A percentile compares a stretch with the other conserved stretches of the same genome.
phyloP scores from a whole-genome alignment of 352 stramenopile genomes.

The Phytopythium oedochilum region DNA sequence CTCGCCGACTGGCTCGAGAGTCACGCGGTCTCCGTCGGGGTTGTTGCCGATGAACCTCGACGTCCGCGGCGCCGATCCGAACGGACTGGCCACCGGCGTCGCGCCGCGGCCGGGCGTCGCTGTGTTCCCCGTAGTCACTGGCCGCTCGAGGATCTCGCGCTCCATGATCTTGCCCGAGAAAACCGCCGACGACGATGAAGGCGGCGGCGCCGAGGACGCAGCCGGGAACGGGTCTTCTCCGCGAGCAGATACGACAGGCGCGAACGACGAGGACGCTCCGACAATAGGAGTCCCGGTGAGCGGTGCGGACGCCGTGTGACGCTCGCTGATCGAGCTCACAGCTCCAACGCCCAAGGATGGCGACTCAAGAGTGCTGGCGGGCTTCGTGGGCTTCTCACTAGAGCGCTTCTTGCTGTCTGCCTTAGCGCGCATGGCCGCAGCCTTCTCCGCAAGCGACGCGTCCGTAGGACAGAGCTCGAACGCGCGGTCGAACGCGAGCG shows the following conservation, averaged over 20 bases:
- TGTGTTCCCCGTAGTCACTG: neutral
- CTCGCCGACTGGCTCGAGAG: slow-evolving; percentile 70
- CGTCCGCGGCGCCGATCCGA: slow-evolving; percentile 18
- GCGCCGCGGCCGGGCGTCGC: neutral
- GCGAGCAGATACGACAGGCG: neutral
- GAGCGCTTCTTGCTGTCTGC: neutral
- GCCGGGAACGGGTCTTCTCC: slow-evolving; percentile 1
- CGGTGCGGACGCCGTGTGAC: slow-evolving; percentile 4
- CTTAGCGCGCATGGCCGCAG: slow-evolving; percentile 54
- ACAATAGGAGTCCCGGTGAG: slow-evolving; percentile 2
- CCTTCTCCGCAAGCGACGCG: slow-evolving; percentile 55
- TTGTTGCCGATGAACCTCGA: slow-evolving; percentile 70
- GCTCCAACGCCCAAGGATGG: neutral
- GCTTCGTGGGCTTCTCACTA: neutral
- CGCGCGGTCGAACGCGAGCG: slow-evolving; percentile 59
- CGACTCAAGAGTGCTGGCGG: neutral
- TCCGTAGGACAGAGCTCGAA: slow-evolving; percentile 68
- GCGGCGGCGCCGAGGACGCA: neutral
- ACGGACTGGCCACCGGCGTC: slow-evolving; percentile 3
- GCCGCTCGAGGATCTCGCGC: slow-evolving; percentile 31
- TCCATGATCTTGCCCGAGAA: slow-evolving; percentile 78
- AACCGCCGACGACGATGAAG: slow-evolving; percentile 32
- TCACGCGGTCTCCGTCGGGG: slow-evolving; percentile 59
- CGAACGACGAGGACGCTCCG: slow-evolving; percentile 10
- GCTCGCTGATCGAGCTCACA: slow-evolving; percentile 6